These are phyloP conservation scores for Fusarium sarcochroum DNA, from an alignment of 2,329 filamentous ascomycete species.

Conservation along the genomic window DNA sequence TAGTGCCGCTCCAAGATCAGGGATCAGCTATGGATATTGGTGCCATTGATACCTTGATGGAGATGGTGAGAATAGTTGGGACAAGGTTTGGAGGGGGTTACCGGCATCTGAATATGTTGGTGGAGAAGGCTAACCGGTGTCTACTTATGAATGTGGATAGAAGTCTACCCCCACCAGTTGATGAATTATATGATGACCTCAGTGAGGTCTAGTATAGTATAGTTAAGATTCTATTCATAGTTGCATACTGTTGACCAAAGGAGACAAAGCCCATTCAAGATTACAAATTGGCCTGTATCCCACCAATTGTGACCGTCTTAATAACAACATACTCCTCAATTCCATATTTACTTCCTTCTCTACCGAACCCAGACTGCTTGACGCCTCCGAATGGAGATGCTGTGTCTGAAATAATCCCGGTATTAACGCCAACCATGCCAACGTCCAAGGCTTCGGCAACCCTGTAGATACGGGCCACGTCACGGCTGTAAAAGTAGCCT, in stretches of 20 bases:
- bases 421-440: slow-evolving; percentile 90
- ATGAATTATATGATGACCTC: accelerated
- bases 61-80: slow-evolving; percentile 24
- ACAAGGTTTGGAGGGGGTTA: slow-evolving; percentile 20
- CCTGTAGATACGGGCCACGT: slow-evolving; percentile 71
- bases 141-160: slow-evolving; percentile 5
- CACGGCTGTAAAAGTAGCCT: slow-evolving; percentile 89
- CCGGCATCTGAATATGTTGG: slow-evolving; percentile 26
- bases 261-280: no score
- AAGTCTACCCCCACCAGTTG: neutral
- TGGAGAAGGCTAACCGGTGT: slow-evolving; percentile 22
- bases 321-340: no score
- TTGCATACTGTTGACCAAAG: no score
- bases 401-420: slow-evolving; percentile 73
- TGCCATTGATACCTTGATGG: slow-evolving; percentile 23
- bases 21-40: slow-evolving; percentile 19
- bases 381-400: slow-evolving; percentile 81
- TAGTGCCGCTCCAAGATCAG: neutral
- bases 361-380: slow-evolving; percentile 85
- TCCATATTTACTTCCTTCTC: slow-evolving; percentile 68
- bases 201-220: neutral
- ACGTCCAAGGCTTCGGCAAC: slow-evolving; percentile 81
- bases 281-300: no score
- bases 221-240: no score
- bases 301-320: no score